Evolutionary conservation across 345 rosid species (phyloP).

Genomic region (Lepidium africanum): DNA sequence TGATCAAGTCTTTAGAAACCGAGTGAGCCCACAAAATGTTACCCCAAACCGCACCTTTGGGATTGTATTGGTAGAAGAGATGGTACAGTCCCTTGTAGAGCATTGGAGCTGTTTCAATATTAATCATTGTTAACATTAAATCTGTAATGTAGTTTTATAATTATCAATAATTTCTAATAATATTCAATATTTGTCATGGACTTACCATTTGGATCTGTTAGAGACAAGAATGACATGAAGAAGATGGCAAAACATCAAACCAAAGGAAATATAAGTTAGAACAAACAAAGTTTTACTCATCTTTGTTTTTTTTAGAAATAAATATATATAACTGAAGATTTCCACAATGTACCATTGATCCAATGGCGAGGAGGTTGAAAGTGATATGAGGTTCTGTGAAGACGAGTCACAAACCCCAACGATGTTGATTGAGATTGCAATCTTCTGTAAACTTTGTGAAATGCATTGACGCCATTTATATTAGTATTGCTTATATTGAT

Average conservation of each 20-base stretch:
- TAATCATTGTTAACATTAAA: not conserved
- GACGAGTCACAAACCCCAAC: slow-evolving; percentile 2
- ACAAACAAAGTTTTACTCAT: not conserved
- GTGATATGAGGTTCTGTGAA: slow-evolving; percentile 60
- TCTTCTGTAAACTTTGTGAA: slow-evolving; percentile 35
- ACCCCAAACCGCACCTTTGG: slow-evolving; percentile 87
- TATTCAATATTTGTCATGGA: not conserved
- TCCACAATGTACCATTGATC: slow-evolving; percentile 57
- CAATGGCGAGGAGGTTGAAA: slow-evolving; percentile 81
- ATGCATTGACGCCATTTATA: slow-evolving; percentile 40
- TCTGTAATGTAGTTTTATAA: not conserved
- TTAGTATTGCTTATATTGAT: slow-evolving; percentile 1
- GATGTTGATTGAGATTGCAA: slow-evolving; percentile 32
- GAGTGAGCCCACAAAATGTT: slow-evolving; percentile 95
- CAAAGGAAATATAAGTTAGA: not conserved
- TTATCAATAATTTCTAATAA: not conserved
- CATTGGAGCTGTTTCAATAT: slow-evolving; percentile 54
- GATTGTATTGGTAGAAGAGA: slow-evolving; percentile 87
- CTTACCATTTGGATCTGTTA: slow-evolving; percentile 31
- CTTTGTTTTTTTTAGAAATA: not conserved
- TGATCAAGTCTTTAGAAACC: slow-evolving; percentile 69
- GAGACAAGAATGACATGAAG: not conserved
- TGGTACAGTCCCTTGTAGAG: slow-evolving; percentile 72
- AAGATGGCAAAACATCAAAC: slow-evolving; percentile 5
- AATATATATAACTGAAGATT: not conserved